Percentiles rank a stretch among this genome's conserved stretches.
phyloP scores from a whole-genome alignment of 2,329 filamentous ascomycete species.

The Fonsecaea multimorphosa region DNA sequence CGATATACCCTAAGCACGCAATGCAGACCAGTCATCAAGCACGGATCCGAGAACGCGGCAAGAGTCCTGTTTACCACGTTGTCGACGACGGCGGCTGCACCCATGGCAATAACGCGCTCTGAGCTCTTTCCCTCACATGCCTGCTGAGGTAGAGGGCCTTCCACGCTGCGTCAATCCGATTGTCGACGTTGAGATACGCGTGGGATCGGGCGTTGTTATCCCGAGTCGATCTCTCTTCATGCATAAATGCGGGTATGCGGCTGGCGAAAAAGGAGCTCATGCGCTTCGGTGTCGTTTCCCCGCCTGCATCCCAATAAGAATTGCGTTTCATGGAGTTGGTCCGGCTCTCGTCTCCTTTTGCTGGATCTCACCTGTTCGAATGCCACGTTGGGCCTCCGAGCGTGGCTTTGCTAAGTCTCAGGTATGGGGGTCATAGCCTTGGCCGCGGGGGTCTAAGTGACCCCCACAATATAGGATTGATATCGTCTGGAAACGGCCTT shows the following conservation, averaged over 20 bases:
- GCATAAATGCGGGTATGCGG: not conserved
- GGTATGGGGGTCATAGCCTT: conserved; percentile 4
- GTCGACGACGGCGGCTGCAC: not conserved
- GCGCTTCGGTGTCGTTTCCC: not conserved
- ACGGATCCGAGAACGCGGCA: not conserved
- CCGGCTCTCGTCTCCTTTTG: not conserved
- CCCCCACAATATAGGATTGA: conserved; percentile 2
- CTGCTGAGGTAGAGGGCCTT: not conserved
- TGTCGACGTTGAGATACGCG: not conserved
- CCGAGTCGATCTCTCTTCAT: not conserved
- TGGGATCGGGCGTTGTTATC: not conserved
- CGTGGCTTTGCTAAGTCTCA: not conserved
- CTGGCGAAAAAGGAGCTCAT: not conserved
- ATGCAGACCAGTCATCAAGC: not conserved
- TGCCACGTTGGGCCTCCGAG: not conserved
- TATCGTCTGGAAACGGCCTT: not conserved
- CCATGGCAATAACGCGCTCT: not conserved
- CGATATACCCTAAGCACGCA: not conserved
- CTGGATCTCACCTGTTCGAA: not conserved
- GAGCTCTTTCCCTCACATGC: not conserved
- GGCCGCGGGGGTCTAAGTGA: not conserved
- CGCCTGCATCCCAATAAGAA: not conserved
- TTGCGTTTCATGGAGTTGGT: not conserved
- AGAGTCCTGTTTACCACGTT: not conserved
- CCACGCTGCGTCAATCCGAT: not conserved